Percentiles rank a stretch among this genome's conserved stretches.
Conservation (phyloP, 2,329 filamentous ascomycete genomes). For the Penicillium sp. region DNA sequence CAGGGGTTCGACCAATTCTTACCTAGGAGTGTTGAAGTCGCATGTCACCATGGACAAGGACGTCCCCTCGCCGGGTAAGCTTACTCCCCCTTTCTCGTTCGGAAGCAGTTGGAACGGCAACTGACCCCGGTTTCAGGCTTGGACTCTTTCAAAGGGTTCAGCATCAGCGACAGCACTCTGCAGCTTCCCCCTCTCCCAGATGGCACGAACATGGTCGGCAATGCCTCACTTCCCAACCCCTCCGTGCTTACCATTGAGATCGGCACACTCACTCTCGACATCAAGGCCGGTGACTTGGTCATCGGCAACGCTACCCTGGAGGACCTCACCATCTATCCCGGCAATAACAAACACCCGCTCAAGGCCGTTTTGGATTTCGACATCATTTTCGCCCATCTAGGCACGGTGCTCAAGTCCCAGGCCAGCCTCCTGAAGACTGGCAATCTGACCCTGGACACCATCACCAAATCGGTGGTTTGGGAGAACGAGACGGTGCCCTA, state of each 20-base stretch:
- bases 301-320: conserved; percentile 51
- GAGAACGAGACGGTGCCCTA: conserved; percentile 32
- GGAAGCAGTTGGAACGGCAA: not conserved
- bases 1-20: conserved; percentile 27
- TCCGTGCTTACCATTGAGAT: conserved; percentile 54
- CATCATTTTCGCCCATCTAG: conserved; percentile 29
- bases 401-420: conserved; percentile 25
- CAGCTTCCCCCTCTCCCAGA: conserved; percentile 41
- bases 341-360: conserved; percentile 50
- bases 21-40: conserved; percentile 31
- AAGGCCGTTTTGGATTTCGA: conserved; percentile 47
- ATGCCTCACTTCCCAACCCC: conserved; percentile 54
- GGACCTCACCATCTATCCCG: conserved; percentile 51
- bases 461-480: conserved; percentile 27
- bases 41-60: conserved; percentile 35
- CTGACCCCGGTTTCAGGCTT: conserved; percentile 41
- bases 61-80: conserved; percentile 33
- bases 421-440: conserved; percentile 24
- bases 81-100: not conserved
- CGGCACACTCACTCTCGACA: conserved; percentile 52
- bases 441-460: conserved; percentile 25
- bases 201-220: conserved; percentile 52
- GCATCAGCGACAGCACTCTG: conserved; percentile 46
- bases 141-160: conserved; percentile 49
- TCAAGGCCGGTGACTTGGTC: conserved; percentile 45